Evolutionary conservation across 2,329 filamentous ascomycete species (phyloP).

Genomic region (Calonectria pauciramosa): DNA sequence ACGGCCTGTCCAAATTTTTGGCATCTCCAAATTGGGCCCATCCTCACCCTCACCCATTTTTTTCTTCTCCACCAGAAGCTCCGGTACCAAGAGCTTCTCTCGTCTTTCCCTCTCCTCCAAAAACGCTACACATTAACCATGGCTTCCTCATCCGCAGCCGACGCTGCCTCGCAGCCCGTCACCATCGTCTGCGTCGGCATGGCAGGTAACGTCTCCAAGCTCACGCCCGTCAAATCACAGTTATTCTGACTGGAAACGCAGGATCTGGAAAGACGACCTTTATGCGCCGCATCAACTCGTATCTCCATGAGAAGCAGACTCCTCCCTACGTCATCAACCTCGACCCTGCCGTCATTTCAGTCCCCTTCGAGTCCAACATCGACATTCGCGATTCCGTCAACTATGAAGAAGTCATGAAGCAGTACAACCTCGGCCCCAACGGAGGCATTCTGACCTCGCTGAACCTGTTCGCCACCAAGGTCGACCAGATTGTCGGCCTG

Average conservation of each 20-base stretch:
- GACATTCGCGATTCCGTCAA: constrained; percentile 99
- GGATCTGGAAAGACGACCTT: constrained; percentile 99
- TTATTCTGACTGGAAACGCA: constrained; percentile 47
- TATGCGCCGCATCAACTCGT: constrained; percentile 97
- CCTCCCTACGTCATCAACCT: constrained; percentile 97
- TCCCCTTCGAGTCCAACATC: constrained; percentile 97
- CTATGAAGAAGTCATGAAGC: constrained; percentile 99
- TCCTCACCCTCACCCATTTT: constrained; percentile 19
- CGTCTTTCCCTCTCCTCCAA: not conserved
- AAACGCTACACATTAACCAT: constrained; percentile 36
- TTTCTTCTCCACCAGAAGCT: not conserved
- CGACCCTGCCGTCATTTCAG: constrained; percentile 92
- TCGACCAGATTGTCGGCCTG: constrained; percentile 91
- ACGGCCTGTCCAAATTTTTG: constrained; percentile 40
- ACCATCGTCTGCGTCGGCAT: constrained; percentile 96
- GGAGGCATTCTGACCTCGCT: constrained; percentile 95
- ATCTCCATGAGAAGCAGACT: constrained; percentile 84
- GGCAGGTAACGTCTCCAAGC: constrained; percentile 73
- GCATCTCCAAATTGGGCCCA: constrained; percentile 38
- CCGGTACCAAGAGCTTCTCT: not conserved
- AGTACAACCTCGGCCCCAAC: constrained; percentile 97
- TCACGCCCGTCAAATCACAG: constrained; percentile 7
- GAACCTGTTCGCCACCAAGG: constrained; percentile 97
- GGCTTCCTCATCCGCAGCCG: constrained; percentile 50
- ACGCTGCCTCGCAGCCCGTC: constrained; percentile 68